A percentile compares a stretch with the other conserved stretches of the same genome.
These are phyloP conservation scores for Cryptosporidium sp. DNA, from an alignment of 169 alveolate species.

Conservation along the genomic window DNA sequence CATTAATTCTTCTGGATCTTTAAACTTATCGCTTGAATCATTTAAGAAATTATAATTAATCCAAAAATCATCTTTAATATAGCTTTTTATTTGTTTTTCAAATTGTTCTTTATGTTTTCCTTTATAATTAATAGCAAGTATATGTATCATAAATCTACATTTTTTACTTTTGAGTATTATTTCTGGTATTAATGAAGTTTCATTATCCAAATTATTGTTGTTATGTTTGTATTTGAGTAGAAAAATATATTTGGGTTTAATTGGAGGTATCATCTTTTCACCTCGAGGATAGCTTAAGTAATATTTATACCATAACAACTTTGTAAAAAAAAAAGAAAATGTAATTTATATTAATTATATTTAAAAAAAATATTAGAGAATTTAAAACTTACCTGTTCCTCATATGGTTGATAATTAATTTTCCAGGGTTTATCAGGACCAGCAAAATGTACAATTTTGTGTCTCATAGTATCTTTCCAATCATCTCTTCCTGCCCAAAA, in stretches of 20 bases:
- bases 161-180: background rate
- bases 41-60: slow-evolving; percentile 14
- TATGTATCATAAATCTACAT: slow-evolving; percentile 59
- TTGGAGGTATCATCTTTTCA: slow-evolving; percentile 26
- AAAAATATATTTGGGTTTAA: slow-evolving; percentile 40
- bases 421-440: slow-evolving; percentile 74
- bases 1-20: slow-evolving; percentile 1
- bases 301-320: slow-evolving; percentile 67
- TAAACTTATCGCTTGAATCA: background rate
- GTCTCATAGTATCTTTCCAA: slow-evolving; percentile 26
- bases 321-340: background rate
- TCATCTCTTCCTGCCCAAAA: slow-evolving; percentile 76
- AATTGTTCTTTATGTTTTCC: slow-evolving; percentile 13
- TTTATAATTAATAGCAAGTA: slow-evolving; percentile 45
- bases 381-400: slow-evolving; percentile 61
- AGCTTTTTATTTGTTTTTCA: slow-evolving; percentile 2
- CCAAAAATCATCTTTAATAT: slow-evolving; percentile 29
- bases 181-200: slow-evolving; percentile 22
- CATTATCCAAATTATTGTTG: background rate
- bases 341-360: background rate
- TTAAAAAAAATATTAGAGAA: background rate
- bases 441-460: slow-evolving; percentile 69
- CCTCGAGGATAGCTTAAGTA: slow-evolving; percentile 38
- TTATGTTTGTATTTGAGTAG: slow-evolving; percentile 5
- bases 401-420: slow-evolving; percentile 64